These are phyloP conservation scores for Colletotrichum falcatum DNA, from an alignment of 2,329 filamentous ascomycete genomes.

Conservation along the genomic window DNA sequence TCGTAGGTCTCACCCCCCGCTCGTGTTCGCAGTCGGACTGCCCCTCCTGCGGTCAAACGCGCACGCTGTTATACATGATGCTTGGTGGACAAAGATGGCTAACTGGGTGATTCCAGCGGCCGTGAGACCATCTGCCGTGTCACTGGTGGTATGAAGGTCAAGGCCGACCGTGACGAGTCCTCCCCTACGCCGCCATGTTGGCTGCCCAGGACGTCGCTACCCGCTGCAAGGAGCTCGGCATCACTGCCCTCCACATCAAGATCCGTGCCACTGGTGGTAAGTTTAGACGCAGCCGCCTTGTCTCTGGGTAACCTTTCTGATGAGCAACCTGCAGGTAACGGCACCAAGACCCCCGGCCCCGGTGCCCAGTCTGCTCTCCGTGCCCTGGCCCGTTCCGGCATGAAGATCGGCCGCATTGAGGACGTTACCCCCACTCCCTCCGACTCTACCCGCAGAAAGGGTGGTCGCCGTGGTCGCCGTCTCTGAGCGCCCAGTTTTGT, in stretches of 20 bases:
- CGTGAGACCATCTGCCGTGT: slow-evolving; percentile 99
- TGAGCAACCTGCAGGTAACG: slow-evolving; percentile 75
- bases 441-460: slow-evolving; percentile 99
- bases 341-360: slow-evolving; percentile 99
- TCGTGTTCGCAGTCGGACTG: not conserved
- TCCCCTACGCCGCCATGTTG: slow-evolving; percentile 99
- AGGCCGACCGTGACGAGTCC: slow-evolving; percentile 99
- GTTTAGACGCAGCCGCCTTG: slow-evolving; percentile 46
- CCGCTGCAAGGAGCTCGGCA: slow-evolving; percentile 79
- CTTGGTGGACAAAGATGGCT: slow-evolving; percentile 58
- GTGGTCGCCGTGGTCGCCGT: slow-evolving; percentile 99
- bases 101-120: slow-evolving; percentile 85
- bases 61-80: slow-evolving; percentile 5
- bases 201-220: slow-evolving; percentile 97
- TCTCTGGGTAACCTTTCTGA: not conserved
- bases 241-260: slow-evolving; percentile 99
- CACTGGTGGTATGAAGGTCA: slow-evolving; percentile 99
- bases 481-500: slow-evolving; percentile 74
- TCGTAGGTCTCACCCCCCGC: slow-evolving; percentile 67
- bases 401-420: slow-evolving; percentile 99
- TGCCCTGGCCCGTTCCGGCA: slow-evolving; percentile 97
- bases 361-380: slow-evolving; percentile 99
- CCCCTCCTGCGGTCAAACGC: not conserved
- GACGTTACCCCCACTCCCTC: slow-evolving; percentile 99
- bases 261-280: slow-evolving; percentile 98